phyloP scores from a whole-genome alignment of 345 rosid genomes.

The Syzygium jambos region DNA sequence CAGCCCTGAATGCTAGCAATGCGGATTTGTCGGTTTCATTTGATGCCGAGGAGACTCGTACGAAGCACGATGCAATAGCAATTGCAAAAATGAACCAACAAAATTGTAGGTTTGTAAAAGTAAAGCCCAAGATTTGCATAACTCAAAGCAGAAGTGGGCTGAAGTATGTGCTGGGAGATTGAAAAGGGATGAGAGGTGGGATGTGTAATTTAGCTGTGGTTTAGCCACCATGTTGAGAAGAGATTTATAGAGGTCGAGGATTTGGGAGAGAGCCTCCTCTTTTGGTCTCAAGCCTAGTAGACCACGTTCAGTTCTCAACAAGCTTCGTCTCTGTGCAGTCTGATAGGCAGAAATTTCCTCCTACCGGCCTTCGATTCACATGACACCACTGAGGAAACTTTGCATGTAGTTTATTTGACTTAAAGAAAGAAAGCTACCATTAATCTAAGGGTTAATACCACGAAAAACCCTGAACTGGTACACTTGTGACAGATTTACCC shows the following conservation, averaged over 20 bases:
- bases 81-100: background rate
- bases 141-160: background rate
- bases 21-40: background rate
- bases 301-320: background rate
- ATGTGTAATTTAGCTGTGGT: background rate
- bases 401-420: no score
- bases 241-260: background rate
- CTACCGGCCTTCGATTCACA: background rate
- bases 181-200: background rate
- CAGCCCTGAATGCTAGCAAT: background rate
- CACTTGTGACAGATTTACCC: no score
- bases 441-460: no score
- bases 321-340: background rate
- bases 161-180: background rate
- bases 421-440: background rate
- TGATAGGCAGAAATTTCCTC: background rate
- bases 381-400: no score
- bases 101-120: background rate
- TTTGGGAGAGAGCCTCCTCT: background rate
- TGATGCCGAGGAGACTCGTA: conserved; percentile 8
- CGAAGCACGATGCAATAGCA: background rate
- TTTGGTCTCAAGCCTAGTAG: background rate
- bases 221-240: background rate
- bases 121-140: background rate
- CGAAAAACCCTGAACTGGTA: no score